Percentiles rank a stretch among this genome's conserved stretches.
Evolutionary conservation across 1,139 yeast species (phyloP).

Genomic region (Protomyces pachydermus): DNA sequence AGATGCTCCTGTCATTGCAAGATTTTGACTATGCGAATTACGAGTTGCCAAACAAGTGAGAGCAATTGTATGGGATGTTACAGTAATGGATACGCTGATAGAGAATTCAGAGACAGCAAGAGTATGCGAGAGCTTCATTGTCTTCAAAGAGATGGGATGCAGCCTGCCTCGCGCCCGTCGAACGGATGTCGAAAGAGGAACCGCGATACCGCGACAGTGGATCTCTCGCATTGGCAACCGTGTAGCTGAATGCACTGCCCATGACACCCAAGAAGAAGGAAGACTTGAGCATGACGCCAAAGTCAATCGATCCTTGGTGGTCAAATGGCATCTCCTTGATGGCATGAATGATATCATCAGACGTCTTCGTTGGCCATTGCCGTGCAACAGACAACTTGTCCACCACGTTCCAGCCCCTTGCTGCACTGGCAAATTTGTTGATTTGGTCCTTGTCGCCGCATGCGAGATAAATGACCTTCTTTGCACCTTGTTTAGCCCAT

Average conservation of each 20-base stretch:
- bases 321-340: constrained; percentile 3
- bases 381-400: constrained; percentile 4
- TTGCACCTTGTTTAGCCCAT: background rate
- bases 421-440: background rate
- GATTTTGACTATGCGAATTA: constrained; percentile 11
- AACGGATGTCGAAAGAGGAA: background rate
- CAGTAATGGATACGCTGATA: background rate
- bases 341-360: background rate
- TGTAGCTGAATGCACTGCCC: constrained; percentile 1
- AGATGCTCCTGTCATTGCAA: constrained; percentile 1
- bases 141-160: background rate
- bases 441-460: constrained; percentile 10
- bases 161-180: background rate
- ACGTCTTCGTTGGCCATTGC: background rate
- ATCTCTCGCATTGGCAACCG: constrained; percentile 5
- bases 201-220: constrained; percentile 6
- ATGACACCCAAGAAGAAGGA: constrained; percentile 7
- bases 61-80: background rate
- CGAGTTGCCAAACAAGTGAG: background rate
- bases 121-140: background rate
- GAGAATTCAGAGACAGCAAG: background rate
- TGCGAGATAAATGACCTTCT: constrained; percentile 2
- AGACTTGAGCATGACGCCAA: constrained; percentile 7
- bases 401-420: constrained; percentile 6
- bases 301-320: constrained; percentile 7